Conservation (phyloP, 495 filamentous ascomycete species). For the Durotheca rogersii region DNA sequence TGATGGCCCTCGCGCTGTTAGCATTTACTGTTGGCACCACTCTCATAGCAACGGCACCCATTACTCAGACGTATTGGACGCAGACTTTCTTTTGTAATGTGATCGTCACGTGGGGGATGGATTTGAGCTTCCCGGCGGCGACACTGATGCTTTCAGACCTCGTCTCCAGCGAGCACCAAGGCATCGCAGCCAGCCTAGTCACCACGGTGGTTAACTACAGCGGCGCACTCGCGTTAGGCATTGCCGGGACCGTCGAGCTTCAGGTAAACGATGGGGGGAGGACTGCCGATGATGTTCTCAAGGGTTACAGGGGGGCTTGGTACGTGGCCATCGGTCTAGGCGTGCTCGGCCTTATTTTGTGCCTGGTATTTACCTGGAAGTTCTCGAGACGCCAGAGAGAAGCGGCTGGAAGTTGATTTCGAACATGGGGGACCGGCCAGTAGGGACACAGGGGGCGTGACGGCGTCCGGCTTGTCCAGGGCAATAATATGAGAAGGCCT, state of each 20-base stretch:
- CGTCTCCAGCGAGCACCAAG: constrained; percentile 48
- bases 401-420: neutral
- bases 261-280: constrained; percentile 38
- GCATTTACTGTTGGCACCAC: constrained; percentile 51
- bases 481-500: too few relatives aligned
- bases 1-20: constrained; percentile 55
- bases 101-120: constrained; percentile 59
- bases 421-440: too few relatives aligned
- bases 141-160: constrained; percentile 48
- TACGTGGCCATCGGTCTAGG: constrained; percentile 35
- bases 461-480: too few relatives aligned
- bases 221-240: constrained; percentile 50
- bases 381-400: constrained; percentile 27
- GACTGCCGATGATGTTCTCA: constrained; percentile 37
- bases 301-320: constrained; percentile 44
- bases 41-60: constrained; percentile 52
- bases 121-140: constrained; percentile 45
- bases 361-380: constrained; percentile 29
- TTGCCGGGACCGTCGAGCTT: constrained; percentile 49
- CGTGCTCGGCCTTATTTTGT: constrained; percentile 26
- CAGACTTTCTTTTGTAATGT: constrained; percentile 52
- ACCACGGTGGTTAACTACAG: constrained; percentile 51
- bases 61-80: constrained; percentile 49
- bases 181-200: constrained; percentile 47
- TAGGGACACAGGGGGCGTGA: too few relatives aligned